These are phyloP conservation scores for Helichrysum umbraculigerum DNA, from an alignment of 129 eudicot genomes.

Conservation along the genomic window DNA sequence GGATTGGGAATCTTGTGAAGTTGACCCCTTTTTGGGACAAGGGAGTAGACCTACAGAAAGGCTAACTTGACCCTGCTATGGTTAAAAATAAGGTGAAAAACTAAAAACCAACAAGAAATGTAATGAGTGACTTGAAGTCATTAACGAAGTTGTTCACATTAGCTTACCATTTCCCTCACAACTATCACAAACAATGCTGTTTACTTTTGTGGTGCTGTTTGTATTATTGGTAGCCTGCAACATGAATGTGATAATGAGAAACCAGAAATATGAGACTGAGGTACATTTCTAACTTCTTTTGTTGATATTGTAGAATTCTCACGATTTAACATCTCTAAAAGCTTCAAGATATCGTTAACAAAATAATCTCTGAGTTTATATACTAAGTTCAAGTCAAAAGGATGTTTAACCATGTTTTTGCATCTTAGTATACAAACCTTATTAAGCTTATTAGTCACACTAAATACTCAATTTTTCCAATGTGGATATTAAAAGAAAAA, in stretches of 20 bases:
- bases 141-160: constrained; percentile 1
- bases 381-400: no score
- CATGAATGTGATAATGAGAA: constrained; percentile 4
- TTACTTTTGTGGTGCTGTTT: constrained; percentile 16
- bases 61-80: not conserved
- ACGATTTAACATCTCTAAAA: not conserved
- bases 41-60: not conserved
- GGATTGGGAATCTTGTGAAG: not conserved
- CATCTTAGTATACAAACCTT: not conserved
- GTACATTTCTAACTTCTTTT: not conserved
- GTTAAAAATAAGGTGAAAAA: not conserved
- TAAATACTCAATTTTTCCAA: not conserved
- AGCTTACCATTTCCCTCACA: constrained; percentile 87
- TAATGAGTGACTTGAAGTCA: not conserved
- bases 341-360: not conserved
- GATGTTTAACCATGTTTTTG: not conserved
- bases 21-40: not conserved
- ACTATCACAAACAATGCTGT: constrained; percentile 54
- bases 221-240: constrained; percentile 48
- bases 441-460: not conserved
- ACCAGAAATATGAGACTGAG: not conserved
- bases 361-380: not conserved
- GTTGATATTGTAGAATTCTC: not conserved
- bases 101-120: not conserved
- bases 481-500: not conserved